Base-by-base conservation (phyloP, 1,284 basidiomycete species). In the Apiotrichum gracile region DNA sequence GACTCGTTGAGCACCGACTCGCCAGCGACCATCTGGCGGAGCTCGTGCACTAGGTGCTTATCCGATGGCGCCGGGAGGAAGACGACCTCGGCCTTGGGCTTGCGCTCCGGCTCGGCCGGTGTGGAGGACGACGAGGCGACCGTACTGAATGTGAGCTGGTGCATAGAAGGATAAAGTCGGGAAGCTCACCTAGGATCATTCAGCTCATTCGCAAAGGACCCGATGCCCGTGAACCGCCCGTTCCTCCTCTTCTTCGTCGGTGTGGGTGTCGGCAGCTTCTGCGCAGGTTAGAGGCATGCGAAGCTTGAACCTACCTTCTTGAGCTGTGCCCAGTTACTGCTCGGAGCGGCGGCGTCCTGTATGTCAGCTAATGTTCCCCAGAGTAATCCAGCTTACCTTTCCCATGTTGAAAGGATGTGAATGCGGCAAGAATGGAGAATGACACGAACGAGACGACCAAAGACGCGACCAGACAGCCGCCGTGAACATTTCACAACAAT, bases 11-110 rank as follows among this genome's bases (percentile, higher is more conserved):
- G 44, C n/a, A 60, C 54, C 12, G 33, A 52, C 29, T 60, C 51
- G 4, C 73, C 73, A 26, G 66, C 55, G 1, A 73, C 69, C 68
- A 74, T 69, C 41, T 60, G 50, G 26, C 73, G 61, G 51, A 74
- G 51, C 55, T 73, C 73, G 21, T 62, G 54, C 17, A 73, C 49
- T 34, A 68, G 47, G 9, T 64, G 56, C 22, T 57, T 60, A 10
- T 67, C 65, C 2, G 53, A 49, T 5, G 68, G 66, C 1, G 61
- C 24, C 26, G 63, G 55, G 31, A 68, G 57, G 42, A 72, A 60
- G 43, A 24, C 51, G 29, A 55, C 57, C 25, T 50, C 52, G 19
- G 19, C 29, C 41, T 38, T 53, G 40, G 43, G 27, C 45, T 52
- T 47, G 47, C 29, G 39, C 45, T 52, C 49, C 29, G 21, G 37